Conservation (phyloP, 2,329 filamentous ascomycete species). For the Pseudodiploospora longispora region DNA sequence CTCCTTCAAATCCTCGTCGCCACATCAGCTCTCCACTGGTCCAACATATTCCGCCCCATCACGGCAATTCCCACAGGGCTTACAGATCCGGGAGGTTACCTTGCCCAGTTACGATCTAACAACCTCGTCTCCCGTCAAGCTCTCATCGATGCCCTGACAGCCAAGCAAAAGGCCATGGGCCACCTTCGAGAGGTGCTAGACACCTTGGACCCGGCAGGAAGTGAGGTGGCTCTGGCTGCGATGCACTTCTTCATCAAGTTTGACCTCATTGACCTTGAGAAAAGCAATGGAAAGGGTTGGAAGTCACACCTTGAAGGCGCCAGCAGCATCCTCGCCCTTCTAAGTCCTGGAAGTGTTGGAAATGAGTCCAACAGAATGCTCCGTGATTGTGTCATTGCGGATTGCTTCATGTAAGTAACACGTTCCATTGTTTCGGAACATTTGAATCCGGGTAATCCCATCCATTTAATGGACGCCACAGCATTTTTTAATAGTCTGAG, state of each 20-base stretch:
- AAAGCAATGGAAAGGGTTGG: conserved; percentile 33
- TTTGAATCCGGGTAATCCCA: not conserved
- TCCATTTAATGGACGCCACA: not conserved
- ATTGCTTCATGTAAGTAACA: conserved; percentile 36
- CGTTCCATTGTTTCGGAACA: not conserved
- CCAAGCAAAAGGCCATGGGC: conserved; percentile 39
- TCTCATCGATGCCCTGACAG: conserved; percentile 38
- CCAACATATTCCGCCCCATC: conserved; percentile 32
- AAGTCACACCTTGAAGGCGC: conserved; percentile 38
- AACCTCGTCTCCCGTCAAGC: conserved; percentile 30
- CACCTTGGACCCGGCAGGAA: conserved; percentile 30
- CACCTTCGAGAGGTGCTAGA: conserved; percentile 33
- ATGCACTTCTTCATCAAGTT: conserved; percentile 45
- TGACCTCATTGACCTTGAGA: conserved; percentile 40
- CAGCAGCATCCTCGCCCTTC: conserved; percentile 31
- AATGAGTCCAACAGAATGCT: conserved; percentile 26
- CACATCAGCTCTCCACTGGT: conserved; percentile 41
- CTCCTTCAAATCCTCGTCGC: conserved; percentile 41
- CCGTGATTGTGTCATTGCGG: conserved; percentile 39
- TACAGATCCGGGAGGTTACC: conserved; percentile 27
- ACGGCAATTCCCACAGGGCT: conserved; percentile 22
- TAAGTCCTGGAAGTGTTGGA: conserved; percentile 10
- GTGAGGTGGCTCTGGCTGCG: conserved; percentile 38
- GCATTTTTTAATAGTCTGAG: not conserved
- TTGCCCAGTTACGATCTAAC: conserved; percentile 28